Conservation (phyloP, 257 asterid species). For the Scutellaria barbata region DNA sequence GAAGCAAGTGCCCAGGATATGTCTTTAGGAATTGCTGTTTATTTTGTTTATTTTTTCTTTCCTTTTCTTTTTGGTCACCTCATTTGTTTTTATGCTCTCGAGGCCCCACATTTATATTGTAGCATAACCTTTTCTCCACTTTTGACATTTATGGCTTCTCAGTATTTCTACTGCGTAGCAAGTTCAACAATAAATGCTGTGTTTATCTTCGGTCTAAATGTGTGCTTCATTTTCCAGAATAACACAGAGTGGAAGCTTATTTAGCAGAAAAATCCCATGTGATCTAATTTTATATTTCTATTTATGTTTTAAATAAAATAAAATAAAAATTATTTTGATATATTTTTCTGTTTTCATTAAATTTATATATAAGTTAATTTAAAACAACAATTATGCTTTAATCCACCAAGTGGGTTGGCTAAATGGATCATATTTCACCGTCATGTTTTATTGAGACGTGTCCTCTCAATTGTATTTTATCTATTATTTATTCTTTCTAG, state of each 20-base stretch:
- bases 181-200: constrained; percentile 3
- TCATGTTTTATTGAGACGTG: too few species aligned
- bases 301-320: background rate
- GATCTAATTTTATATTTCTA: background rate
- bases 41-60: background rate
- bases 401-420: too few species aligned
- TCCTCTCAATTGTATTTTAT: too few species aligned
- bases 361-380: background rate
- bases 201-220: constrained; percentile 18
- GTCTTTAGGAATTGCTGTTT: constrained; percentile 23
- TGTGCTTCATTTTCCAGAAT: background rate
- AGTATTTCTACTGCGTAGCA: constrained; percentile 11
- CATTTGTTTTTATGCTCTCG: background rate
- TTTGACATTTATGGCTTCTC: background rate
- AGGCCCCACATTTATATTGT: background rate
- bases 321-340: background rate
- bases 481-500: too few species aligned
- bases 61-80: background rate
- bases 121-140: background rate
- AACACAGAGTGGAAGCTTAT: constrained; percentile 16
- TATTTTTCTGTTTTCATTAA: background rate
- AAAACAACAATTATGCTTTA: background rate
- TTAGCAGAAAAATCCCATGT: background rate
- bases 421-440: too few species aligned
- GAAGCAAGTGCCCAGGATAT: constrained; percentile 16